Conservation (phyloP, 805 yeast genomes). For the Zygoascus ofunaensis region DNA sequence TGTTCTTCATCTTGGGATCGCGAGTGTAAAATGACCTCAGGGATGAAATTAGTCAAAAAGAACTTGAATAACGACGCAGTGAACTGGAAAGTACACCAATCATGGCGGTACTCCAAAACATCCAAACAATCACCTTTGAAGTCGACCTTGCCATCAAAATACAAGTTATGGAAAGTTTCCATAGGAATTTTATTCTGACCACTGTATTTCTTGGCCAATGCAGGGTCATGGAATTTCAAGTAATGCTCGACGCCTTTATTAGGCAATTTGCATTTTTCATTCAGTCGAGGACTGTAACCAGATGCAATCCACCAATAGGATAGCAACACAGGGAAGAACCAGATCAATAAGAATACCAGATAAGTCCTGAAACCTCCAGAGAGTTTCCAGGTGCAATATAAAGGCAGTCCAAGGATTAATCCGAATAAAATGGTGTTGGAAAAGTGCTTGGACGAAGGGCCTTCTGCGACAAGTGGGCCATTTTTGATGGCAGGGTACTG, state of each 20-base stretch:
- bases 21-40: conserved; percentile 87
- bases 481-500: conserved; percentile 66
- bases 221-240: conserved; percentile 71
- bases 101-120: conserved; percentile 77
- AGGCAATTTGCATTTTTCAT: conserved; percentile 68
- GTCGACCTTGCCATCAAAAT: conserved; percentile 72
- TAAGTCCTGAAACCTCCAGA: conserved; percentile 66
- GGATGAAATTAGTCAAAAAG: conserved; percentile 80
- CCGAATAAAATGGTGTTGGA: conserved; percentile 47
- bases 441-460: conserved; percentile 75
- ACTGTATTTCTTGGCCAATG: conserved; percentile 54
- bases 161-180: conserved; percentile 86
- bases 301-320: conserved; percentile 77
- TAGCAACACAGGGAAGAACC: conserved; percentile 63
- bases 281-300: conserved; percentile 69
- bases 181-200: conserved; percentile 77
- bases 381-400: conserved; percentile 49
- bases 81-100: conserved; percentile 79
- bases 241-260: conserved; percentile 70
- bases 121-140: conserved; percentile 86
- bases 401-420: conserved; percentile 50
- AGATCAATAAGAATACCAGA: conserved; percentile 46
- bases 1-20: conserved; percentile 94
- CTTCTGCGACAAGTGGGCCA: conserved; percentile 86
- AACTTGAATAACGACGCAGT: conserved; percentile 67